A percentile compares a stretch with the other conserved stretches of the same genome.
Evolutionary conservation across 2,329 filamentous ascomycete genomes (phyloP).

Genomic region (Aureobasidium zeae): DNA sequence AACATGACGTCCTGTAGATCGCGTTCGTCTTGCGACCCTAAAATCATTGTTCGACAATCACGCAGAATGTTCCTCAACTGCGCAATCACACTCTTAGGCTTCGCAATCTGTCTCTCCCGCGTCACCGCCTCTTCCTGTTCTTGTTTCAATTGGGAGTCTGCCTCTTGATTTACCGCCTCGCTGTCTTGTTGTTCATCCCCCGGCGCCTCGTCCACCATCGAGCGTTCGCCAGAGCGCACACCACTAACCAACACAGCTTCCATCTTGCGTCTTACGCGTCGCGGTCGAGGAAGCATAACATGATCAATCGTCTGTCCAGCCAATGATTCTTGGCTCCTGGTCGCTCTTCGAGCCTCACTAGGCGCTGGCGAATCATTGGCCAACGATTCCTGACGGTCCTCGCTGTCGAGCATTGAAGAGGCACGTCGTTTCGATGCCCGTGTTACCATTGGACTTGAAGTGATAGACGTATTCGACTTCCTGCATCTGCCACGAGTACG

Average conservation of each 20-base stretch:
- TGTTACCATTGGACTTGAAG: conserved; percentile 10
- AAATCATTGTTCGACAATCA: conserved; percentile 43
- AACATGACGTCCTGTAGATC: conserved; percentile 71
- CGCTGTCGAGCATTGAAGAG: conserved; percentile 19
- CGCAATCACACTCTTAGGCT: conserved; percentile 43
- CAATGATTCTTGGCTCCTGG: conserved; percentile 18
- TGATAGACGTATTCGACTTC: conserved; percentile 20
- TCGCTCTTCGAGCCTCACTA: conserved; percentile 22
- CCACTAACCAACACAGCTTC: conserved; percentile 4
- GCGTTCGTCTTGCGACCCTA: conserved; percentile 57
- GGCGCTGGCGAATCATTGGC: conserved; percentile 21
- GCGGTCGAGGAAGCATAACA: conserved; percentile 5
- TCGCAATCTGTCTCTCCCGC: conserved; percentile 27
- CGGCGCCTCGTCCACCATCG: background rate
- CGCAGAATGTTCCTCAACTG: conserved; percentile 49
- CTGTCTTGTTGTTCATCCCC: conserved; percentile 1
- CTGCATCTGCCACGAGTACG: conserved; percentile 23
- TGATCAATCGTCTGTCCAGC: background rate
- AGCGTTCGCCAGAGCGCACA: background rate
- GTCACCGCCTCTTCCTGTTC: conserved; percentile 21
- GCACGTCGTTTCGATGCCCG: conserved; percentile 24
- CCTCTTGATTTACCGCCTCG: conserved; percentile 3
- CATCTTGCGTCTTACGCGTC: background rate
- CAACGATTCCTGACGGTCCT: conserved; percentile 15
- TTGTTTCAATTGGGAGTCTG: conserved; percentile 13